phyloP scores from a whole-genome alignment of 2,329 filamentous ascomycete species.

The Penicillium sp. region DNA sequence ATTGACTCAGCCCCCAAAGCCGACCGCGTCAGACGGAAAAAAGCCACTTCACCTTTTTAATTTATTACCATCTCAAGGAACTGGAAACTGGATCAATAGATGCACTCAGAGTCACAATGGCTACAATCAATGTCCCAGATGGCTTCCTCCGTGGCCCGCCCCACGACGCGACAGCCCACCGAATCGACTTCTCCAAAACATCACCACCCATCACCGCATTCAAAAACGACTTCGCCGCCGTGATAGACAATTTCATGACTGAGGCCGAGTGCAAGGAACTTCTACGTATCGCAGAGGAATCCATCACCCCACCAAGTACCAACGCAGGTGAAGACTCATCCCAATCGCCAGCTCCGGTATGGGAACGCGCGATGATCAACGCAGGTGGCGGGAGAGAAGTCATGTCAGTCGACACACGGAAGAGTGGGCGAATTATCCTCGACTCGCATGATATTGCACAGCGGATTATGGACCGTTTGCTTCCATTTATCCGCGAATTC shows the following conservation, averaged over 20 bases:
- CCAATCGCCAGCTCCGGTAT: constrained; percentile 44
- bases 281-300: constrained; percentile 55
- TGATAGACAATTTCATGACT: constrained; percentile 68
- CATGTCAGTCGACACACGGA: constrained; percentile 62
- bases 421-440: constrained; percentile 78
- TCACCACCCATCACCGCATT: constrained; percentile 56
- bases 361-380: constrained; percentile 73
- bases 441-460: constrained; percentile 66
- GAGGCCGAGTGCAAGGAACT: constrained; percentile 66
- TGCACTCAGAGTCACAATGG: too few relatives aligned
- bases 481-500: constrained; percentile 54
- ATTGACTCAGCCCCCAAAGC: too few relatives aligned
- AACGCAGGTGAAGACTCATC: not conserved
- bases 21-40: too few relatives aligned
- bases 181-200: constrained; percentile 60
- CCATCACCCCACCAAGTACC: constrained; percentile 28
- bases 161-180: constrained; percentile 49
- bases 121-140: constrained; percentile 8
- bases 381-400: constrained; percentile 65
- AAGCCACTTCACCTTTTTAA: too few relatives aligned
- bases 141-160: constrained; percentile 40
- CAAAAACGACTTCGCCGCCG: constrained; percentile 59
- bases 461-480: constrained; percentile 64
- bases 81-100: too few relatives aligned
- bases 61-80: too few relatives aligned